A percentile compares a stretch with the other conserved stretches of the same genome.
Conservation (phyloP, 2,329 filamentous ascomycete genomes). For the Fusarium penzigii region DNA sequence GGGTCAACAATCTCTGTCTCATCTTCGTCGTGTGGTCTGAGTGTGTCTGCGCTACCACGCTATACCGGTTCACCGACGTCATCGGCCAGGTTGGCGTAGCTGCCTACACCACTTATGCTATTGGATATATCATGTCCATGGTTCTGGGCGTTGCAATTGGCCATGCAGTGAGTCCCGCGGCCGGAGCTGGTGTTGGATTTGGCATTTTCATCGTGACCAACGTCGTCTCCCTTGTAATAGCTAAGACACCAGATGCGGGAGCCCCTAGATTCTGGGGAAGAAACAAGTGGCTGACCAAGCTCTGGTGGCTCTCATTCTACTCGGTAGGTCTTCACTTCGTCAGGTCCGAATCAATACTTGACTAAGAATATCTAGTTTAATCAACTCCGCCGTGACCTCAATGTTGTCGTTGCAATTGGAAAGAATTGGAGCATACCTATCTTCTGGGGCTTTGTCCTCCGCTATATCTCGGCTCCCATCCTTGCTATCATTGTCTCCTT, state of each 20-base stretch:
- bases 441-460: conserved; percentile 49
- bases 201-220: conserved; percentile 46
- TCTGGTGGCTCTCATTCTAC: conserved; percentile 42
- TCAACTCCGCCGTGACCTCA: conserved; percentile 54
- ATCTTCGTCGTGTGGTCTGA: conserved; percentile 47
- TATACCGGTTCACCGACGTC: conserved; percentile 51
- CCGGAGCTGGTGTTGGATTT: conserved; percentile 51
- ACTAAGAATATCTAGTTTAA: conserved; percentile 43
- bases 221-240: conserved; percentile 37
- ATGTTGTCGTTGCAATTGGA: conserved; percentile 49
- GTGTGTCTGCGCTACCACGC: conserved; percentile 49
- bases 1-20: not conserved
- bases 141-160: conserved; percentile 49
- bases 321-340: conserved; percentile 41
- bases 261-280: conserved; percentile 41
- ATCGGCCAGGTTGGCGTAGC: conserved; percentile 43
- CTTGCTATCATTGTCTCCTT: conserved; percentile 51
- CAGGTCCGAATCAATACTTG: not conserved
- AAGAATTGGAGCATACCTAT: conserved; percentile 55
- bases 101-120: conserved; percentile 45
- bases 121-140: conserved; percentile 52
- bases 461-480: conserved; percentile 48
- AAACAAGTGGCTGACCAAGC: conserved; percentile 35
- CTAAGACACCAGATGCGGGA: conserved; percentile 38
- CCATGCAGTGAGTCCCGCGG: conserved; percentile 42